Evolutionary conservation across 768 basidiomycete genomes (phyloP).

Genomic region (Lactarius hatsudake): DNA sequence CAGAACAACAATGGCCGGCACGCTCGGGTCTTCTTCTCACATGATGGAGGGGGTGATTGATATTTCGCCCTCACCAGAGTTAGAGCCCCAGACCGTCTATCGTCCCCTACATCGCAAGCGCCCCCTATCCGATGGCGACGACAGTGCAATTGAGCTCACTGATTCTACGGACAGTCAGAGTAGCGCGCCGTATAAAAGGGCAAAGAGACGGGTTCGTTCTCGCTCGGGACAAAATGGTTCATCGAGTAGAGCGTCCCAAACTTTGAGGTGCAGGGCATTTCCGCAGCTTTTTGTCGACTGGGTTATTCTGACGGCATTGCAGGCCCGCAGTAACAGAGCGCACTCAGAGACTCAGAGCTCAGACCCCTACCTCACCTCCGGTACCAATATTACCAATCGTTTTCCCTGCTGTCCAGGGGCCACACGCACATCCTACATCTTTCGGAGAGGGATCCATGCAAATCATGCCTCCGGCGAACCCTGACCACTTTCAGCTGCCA

Average conservation of each 20-base stretch:
- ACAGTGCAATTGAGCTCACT: conserved; percentile 48
- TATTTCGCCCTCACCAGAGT: conserved; percentile 23
- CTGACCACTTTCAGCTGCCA: not conserved
- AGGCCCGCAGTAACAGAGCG: not conserved
- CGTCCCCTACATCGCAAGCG: conserved; percentile 23
- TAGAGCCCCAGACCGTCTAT: conserved; percentile 3
- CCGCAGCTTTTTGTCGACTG: not conserved
- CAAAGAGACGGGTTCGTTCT: conserved; percentile 7
- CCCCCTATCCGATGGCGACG: conserved; percentile 18
- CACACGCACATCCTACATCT: not conserved
- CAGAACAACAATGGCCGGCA: not conserved
- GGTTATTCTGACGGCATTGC: not conserved
- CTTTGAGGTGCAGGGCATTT: conserved; percentile 10
- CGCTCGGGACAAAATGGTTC: not conserved
- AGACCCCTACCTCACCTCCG: not conserved
- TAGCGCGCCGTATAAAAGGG: conserved; percentile 8
- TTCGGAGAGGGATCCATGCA: not conserved
- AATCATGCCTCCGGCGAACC: not conserved
- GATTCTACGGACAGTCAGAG: conserved; percentile 46
- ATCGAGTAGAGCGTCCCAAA: not conserved
- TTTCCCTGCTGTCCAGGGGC: not conserved
- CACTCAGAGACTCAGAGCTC: not conserved
- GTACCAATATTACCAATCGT: not conserved
- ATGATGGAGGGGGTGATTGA: conserved; percentile 26
- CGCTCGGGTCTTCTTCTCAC: not conserved